phyloP scores from a whole-genome alignment of 1,284 basidiomycete species.

The Pisolithus thermaeus region DNA sequence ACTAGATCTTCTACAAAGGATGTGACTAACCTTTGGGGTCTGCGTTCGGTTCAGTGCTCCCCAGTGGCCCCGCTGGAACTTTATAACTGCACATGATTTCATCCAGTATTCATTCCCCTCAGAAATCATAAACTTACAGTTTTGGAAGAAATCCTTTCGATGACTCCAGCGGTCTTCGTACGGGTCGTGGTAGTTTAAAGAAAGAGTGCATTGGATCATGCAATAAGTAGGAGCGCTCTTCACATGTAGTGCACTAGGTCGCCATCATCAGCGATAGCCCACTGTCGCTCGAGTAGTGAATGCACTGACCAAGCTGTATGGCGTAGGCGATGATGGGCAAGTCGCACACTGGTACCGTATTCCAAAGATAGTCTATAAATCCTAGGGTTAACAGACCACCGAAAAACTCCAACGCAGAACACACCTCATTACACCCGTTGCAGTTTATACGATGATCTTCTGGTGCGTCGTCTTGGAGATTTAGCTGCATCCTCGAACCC shows the following conservation, averaged over 20 bases:
- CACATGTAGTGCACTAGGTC: slow-evolving; percentile 71
- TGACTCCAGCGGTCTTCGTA: slow-evolving; percentile 64
- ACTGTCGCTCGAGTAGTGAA: not conserved
- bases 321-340: slow-evolving; percentile 57
- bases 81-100: slow-evolving; percentile 43
- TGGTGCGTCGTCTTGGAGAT: slow-evolving; percentile 23
- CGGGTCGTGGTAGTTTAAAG: slow-evolving; percentile 77
- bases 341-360: slow-evolving; percentile 73
- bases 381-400: not conserved
- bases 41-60: slow-evolving; percentile 32
- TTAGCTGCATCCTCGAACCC: slow-evolving; percentile 34
- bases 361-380: slow-evolving; percentile 55
- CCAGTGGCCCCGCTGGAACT: slow-evolving; percentile 55
- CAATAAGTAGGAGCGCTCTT: slow-evolving; percentile 66
- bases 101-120: not conserved
- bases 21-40: slow-evolving; percentile 55
- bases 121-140: slow-evolving; percentile 40
- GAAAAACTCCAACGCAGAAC: slow-evolving; percentile 11
- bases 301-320: slow-evolving; percentile 58
- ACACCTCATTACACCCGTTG: slow-evolving; percentile 53
- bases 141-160: slow-evolving; percentile 57
- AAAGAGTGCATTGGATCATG: slow-evolving; percentile 84
- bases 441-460: slow-evolving; percentile 56
- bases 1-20: not conserved
- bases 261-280: slow-evolving; percentile 4